Percentiles rank a stretch among this genome's conserved stretches.
These are phyloP conservation scores for Blastobotrys persicus DNA, from an alignment of 1,139 yeast genomes.

Conservation along the genomic window DNA sequence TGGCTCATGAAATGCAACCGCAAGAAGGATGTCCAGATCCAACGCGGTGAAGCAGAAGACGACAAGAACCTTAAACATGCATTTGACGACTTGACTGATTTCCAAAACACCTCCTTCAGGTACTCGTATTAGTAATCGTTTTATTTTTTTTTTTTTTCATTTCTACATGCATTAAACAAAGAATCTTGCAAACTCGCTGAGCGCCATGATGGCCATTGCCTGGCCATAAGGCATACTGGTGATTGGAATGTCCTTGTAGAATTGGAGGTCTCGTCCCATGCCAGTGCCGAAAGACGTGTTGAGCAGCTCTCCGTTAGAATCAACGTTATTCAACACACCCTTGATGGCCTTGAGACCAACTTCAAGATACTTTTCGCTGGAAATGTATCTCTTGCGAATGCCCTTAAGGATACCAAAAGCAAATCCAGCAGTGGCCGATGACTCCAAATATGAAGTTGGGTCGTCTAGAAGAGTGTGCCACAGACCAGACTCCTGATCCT, in stretches of 20 bases:
- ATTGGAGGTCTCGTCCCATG: slow-evolving; percentile 38
- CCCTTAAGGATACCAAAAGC: slow-evolving; percentile 41
- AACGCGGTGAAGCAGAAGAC: slow-evolving; percentile 6
- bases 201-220: slow-evolving; percentile 42
- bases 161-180: slow-evolving; percentile 7
- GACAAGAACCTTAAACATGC: slow-evolving; percentile 31
- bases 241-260: slow-evolving; percentile 39
- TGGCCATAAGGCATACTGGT: slow-evolving; percentile 42
- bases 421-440: slow-evolving; percentile 42
- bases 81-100: slow-evolving; percentile 60
- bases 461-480: slow-evolving; percentile 41
- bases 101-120: slow-evolving; percentile 58
- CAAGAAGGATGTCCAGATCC: slow-evolving; percentile 35
- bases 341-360: slow-evolving; percentile 35
- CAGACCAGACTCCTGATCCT: slow-evolving; percentile 34
- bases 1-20: slow-evolving; percentile 31
- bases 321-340: slow-evolving; percentile 35
- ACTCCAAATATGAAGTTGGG: slow-evolving; percentile 35
- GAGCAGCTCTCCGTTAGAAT: slow-evolving; percentile 35
- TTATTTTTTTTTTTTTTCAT: neutral
- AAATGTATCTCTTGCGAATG: slow-evolving; percentile 32
- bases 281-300: slow-evolving; percentile 42
- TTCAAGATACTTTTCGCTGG: slow-evolving; percentile 26
- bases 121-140: slow-evolving; percentile 33
- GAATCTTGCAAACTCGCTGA: slow-evolving; percentile 33